phyloP scores from a whole-genome alignment of 2,329 filamentous ascomycete species.

The Ceratocystis diversiconidia region DNA sequence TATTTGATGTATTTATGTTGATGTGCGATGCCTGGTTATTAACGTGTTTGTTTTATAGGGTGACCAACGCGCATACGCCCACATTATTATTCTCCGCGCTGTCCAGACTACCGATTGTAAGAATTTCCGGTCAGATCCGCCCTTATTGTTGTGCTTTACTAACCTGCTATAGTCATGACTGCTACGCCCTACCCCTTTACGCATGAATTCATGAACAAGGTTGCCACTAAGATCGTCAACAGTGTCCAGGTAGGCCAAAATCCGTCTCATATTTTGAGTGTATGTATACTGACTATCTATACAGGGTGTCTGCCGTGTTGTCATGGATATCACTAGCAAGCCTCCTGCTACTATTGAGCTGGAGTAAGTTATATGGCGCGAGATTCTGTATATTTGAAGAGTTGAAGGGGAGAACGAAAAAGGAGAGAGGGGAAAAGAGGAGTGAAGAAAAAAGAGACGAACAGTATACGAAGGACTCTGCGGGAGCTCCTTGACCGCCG shows the following conservation, averaged over 20 bases:
- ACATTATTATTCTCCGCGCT: conserved; percentile 29
- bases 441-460: neutral
- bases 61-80: conserved; percentile 47
- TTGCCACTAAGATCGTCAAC: conserved; percentile 54
- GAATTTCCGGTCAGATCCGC: neutral
- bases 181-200: conserved; percentile 55
- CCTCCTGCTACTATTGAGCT: conserved; percentile 61
- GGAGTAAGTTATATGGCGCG: conserved; percentile 35
- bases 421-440: neutral
- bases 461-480: neutral
- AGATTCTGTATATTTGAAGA: neutral
- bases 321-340: conserved; percentile 39
- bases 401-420: neutral
- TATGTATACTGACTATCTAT: conserved; percentile 43
- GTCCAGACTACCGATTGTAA: conserved; percentile 28
- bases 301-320: conserved; percentile 31
- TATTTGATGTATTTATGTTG: conserved; percentile 6
- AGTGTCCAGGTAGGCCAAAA: conserved; percentile 33
- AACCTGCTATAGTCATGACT: conserved; percentile 44
- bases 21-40: conserved; percentile 5
- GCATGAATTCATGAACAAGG: conserved; percentile 48
- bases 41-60: conserved; percentile 27
- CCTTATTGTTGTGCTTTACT: neutral
- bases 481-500: neutral
- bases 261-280: conserved; percentile 48